Percentiles rank a stretch among this genome's conserved stretches.
Evolutionary conservation across 148 eudicot species (phyloP).

Genomic region (Selenicereus undatus): DNA sequence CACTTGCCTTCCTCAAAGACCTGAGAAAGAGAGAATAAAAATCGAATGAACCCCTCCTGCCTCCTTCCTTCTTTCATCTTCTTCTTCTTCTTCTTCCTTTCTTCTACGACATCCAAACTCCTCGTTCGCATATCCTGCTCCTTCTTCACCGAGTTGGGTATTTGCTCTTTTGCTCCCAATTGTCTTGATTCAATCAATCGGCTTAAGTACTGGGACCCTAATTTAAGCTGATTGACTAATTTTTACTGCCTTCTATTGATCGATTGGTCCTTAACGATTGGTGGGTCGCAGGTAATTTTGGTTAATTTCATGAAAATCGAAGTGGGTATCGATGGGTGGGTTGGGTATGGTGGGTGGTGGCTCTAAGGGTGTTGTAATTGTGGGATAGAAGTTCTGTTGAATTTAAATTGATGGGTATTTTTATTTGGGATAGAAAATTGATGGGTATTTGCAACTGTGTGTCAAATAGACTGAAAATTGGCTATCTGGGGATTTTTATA

Average conservation of each 20-base stretch:
- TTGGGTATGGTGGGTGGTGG: background rate
- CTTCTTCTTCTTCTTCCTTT: slow-evolving; percentile 13
- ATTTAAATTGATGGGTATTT: slow-evolving; percentile 9
- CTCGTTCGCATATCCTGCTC: background rate
- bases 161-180: background rate
- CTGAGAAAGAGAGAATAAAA: background rate
- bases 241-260: slow-evolving; percentile 11
- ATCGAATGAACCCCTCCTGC: slow-evolving; percentile 14
- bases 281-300: slow-evolving; percentile 33
- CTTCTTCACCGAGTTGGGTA: background rate
- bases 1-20: slow-evolving; percentile 7
- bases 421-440: background rate
- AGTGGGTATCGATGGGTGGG: slow-evolving; percentile 1
- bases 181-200: background rate
- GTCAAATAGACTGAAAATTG: slow-evolving; percentile 11
- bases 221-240: slow-evolving; percentile 12
- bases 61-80: background rate
- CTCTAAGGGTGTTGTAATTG: background rate
- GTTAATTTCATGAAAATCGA: background rate
- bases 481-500: background rate
- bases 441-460: slow-evolving; percentile 3
- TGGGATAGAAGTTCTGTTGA: background rate
- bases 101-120: slow-evolving; percentile 40
- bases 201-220: background rate
- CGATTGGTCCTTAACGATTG: slow-evolving; percentile 21